Evolutionary conservation across 768 basidiomycete genomes (phyloP), one percentile per base, ranked within the genome.

Genomic region (Artomyces pyxidatus): DNA sequence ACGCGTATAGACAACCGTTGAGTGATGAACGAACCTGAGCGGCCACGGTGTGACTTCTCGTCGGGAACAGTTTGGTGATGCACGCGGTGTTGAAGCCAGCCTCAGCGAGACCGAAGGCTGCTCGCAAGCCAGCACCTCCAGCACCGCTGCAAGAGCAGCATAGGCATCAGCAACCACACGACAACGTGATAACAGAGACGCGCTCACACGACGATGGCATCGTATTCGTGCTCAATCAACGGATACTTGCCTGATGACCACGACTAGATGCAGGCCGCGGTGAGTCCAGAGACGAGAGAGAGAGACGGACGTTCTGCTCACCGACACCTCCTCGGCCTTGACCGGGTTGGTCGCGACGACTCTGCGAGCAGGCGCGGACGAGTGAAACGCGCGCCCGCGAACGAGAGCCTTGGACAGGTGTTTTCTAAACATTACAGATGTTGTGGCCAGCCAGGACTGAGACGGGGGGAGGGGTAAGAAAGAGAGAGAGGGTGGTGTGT

Each of bases 31-130:
- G 41, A 60, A 84, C 87, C 77, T 97, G 95, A 47, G 96, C 96
- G 49, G 96, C 96, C 53, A 98, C 96, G 29, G 96, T 99, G 65
- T 99, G 96, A 73, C 88, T 92, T 69, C 96, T 80, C 19, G 96
- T 98, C 8, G 96, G 96, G 76, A 98, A 98, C 16, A 99, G 78
- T 71, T 98, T 98, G 58, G 95, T 97, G 67, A 98, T 97, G 65
- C 96, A 99, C 17, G 96, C 96, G 16, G 96, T 98, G 63, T 98
- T 98, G 70, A 98, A 87, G 47, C 96, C 96, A 54, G 91, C 90
- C 70, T 98, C 94, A 49, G 96, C 96, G 37, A 98, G 81, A 71
- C 96, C 94, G 66, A 99, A 99, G 17, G 95, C 95, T 37, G 95
- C 96, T 68, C 96, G 82, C 59, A 99, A 78, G 70, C 96, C 96